Conservation (phyloP, 2,329 filamentous ascomycete genomes). For the Zopfia rhizophila region DNA sequence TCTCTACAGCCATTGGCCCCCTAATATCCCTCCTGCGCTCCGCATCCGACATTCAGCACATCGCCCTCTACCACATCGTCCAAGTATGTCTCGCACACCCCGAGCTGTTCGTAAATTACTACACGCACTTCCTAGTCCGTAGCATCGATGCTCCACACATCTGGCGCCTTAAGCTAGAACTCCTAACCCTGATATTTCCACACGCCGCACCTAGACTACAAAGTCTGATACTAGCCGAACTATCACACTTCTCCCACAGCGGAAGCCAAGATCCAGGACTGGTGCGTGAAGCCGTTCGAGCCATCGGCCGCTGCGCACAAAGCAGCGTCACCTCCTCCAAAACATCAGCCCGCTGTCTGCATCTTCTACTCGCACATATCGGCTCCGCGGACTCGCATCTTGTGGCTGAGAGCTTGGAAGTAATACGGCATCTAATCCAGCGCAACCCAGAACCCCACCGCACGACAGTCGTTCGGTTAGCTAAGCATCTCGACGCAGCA, state of each 20-base stretch:
- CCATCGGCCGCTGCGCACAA: conserved; percentile 93
- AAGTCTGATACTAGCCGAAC: conserved; percentile 87
- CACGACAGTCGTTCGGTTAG: conserved; percentile 86
- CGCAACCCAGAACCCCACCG: conserved; percentile 83
- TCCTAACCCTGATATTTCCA: conserved; percentile 90
- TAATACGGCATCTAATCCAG: conserved; percentile 95
- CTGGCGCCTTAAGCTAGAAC: conserved; percentile 91
- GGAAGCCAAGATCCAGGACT: conserved; percentile 77
- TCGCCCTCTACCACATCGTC: conserved; percentile 93
- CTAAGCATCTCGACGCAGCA: conserved; percentile 89
- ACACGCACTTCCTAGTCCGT: conserved; percentile 88
- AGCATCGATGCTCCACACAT: conserved; percentile 81
- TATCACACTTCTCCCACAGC: conserved; percentile 97
- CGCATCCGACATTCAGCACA: conserved; percentile 85
- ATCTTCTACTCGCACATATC: conserved; percentile 85
- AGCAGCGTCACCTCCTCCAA: conserved; percentile 52
- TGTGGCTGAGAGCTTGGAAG: conserved; percentile 91
- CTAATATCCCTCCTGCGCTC: conserved; percentile 86
- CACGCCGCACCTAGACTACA: conserved; percentile 80
- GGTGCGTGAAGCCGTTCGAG: conserved; percentile 88
- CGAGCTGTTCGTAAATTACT: conserved; percentile 84
- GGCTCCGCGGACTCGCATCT: conserved; percentile 87
- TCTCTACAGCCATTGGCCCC: conserved; percentile 80
- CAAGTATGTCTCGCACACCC: conserved; percentile 85
- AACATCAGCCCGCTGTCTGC: conserved; percentile 78